Conservation (phyloP, 805 yeast genomes). For the Starmerella gropengiesseri region DNA sequence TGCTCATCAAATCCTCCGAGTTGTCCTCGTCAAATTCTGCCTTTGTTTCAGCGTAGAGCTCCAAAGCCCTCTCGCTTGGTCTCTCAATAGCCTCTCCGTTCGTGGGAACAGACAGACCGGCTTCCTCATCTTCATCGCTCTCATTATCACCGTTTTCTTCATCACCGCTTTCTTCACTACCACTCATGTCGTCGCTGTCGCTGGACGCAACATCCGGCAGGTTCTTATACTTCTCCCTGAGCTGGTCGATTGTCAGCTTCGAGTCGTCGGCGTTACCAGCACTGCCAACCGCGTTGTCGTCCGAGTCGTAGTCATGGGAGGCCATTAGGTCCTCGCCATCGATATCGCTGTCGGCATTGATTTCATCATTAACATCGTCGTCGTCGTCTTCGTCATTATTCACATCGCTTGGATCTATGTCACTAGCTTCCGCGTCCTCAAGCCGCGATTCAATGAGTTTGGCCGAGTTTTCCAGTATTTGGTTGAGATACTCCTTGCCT, state of each 20-base stretch:
- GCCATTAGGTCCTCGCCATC: slow-evolving; percentile 30
- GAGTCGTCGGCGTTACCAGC: slow-evolving; percentile 35
- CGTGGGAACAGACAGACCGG: neutral
- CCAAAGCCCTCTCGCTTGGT: slow-evolving; percentile 14
- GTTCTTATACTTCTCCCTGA: slow-evolving; percentile 45
- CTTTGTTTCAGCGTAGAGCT: slow-evolving; percentile 24
- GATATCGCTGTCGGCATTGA: slow-evolving; percentile 26
- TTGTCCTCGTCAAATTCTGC: slow-evolving; percentile 21
- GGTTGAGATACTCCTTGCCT: slow-evolving; percentile 78
- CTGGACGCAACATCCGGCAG: slow-evolving; percentile 24
- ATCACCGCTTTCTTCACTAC: slow-evolving; percentile 27
- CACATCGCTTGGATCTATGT: slow-evolving; percentile 31
- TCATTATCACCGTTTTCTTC: slow-evolving; percentile 14
- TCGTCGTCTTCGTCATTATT: slow-evolving; percentile 25
- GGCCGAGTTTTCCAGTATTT: slow-evolving; percentile 84
- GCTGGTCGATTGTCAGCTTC: slow-evolving; percentile 44
- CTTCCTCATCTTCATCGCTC: slow-evolving; percentile 5
- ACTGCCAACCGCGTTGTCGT: slow-evolving; percentile 4
- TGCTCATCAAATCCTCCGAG: too few species aligned
- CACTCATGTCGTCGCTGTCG: slow-evolving; percentile 25
- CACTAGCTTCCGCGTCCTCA: slow-evolving; percentile 27
- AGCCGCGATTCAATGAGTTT: slow-evolving; percentile 79
- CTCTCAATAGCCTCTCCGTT: slow-evolving; percentile 1
- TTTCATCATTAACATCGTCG: slow-evolving; percentile 31
- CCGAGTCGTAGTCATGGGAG: slow-evolving; percentile 20